Conservation (phyloP, 106 monocot species). For the Dioscorea alata region DNA sequence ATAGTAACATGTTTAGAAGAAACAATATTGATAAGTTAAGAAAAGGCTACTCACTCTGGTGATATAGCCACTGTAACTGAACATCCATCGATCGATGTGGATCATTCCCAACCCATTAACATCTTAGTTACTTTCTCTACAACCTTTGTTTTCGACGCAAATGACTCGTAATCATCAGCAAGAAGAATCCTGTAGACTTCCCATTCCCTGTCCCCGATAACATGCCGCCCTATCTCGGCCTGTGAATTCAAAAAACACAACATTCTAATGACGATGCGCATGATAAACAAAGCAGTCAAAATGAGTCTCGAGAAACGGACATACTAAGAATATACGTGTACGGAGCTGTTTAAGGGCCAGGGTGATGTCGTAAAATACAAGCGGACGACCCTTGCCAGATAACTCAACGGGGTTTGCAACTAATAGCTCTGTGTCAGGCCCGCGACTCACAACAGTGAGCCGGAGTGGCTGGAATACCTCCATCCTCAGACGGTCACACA, state of each 20-base stretch:
- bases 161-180: slow-evolving; percentile 41
- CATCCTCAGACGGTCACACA: slow-evolving; percentile 55
- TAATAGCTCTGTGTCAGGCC: slow-evolving; percentile 75
- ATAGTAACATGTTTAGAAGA: too few species aligned
- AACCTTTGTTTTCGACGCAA: slow-evolving; percentile 33
- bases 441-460: slow-evolving; percentile 54
- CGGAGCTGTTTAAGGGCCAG: slow-evolving; percentile 65
- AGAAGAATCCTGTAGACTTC: slow-evolving; percentile 88
- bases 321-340: slow-evolving; percentile 72
- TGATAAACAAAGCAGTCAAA: not conserved
- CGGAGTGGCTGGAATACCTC: slow-evolving; percentile 61
- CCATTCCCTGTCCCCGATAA: slow-evolving; percentile 74
- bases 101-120: slow-evolving; percentile 88
- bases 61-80: not conserved
- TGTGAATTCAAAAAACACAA: slow-evolving; percentile 5
- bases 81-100: not conserved
- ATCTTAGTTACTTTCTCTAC: slow-evolving; percentile 61
- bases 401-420: slow-evolving; percentile 86
- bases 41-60: not conserved
- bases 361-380: slow-evolving; percentile 87
- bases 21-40: too few species aligned
- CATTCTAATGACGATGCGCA: too few species aligned
- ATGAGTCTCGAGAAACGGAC: not conserved
- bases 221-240: slow-evolving; percentile 79
- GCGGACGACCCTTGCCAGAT: slow-evolving; percentile 77